Percentiles rank a stretch among this genome's conserved stretches.
These are phyloP conservation scores for Fusarium penzigii DNA, from an alignment of 2,329 filamentous ascomycete species.

Conservation along the genomic window DNA sequence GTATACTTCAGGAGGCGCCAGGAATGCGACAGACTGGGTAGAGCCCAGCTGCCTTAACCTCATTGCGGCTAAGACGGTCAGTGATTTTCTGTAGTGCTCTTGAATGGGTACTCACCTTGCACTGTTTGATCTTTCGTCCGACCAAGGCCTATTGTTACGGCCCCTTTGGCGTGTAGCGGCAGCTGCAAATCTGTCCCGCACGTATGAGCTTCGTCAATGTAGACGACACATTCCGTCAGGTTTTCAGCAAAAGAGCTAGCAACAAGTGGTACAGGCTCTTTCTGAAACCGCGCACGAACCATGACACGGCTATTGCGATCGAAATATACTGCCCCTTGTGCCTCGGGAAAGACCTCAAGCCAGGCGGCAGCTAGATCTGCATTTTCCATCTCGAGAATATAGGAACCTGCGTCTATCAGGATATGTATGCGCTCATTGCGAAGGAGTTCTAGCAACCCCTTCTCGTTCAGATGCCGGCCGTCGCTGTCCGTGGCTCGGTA, in stretches of 20 bases:
- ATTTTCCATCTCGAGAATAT: slow-evolving; percentile 63
- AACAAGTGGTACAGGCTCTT: slow-evolving; percentile 50
- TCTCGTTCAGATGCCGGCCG: slow-evolving; percentile 38
- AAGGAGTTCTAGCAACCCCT: slow-evolving; percentile 3
- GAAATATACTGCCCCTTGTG: slow-evolving; percentile 56
- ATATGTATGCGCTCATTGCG: slow-evolving; percentile 44
- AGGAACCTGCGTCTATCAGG: slow-evolving; percentile 65
- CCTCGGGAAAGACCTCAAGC: slow-evolving; percentile 45
- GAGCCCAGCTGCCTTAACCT: slow-evolving; percentile 58
- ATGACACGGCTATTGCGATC: slow-evolving; percentile 32
- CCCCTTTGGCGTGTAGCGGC: slow-evolving; percentile 46
- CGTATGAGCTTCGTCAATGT: slow-evolving; percentile 62
- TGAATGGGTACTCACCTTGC: slow-evolving; percentile 46
- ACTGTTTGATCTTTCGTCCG: slow-evolving; percentile 63
- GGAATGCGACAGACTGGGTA: slow-evolving; percentile 57
- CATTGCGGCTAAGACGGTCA: slow-evolving; percentile 57
- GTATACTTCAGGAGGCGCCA: slow-evolving; percentile 61
- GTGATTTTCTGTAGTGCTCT: not conserved
- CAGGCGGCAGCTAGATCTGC: slow-evolving; percentile 48
- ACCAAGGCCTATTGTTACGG: slow-evolving; percentile 56
- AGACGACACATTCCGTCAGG: slow-evolving; percentile 55
- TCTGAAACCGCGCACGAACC: slow-evolving; percentile 28
- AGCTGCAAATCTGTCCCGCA: slow-evolving; percentile 62
- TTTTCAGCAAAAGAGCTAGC: slow-evolving; percentile 56
- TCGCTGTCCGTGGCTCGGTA: slow-evolving; percentile 26